phyloP scores from a whole-genome alignment of 441 rosid species.

The Erodium texanum region DNA sequence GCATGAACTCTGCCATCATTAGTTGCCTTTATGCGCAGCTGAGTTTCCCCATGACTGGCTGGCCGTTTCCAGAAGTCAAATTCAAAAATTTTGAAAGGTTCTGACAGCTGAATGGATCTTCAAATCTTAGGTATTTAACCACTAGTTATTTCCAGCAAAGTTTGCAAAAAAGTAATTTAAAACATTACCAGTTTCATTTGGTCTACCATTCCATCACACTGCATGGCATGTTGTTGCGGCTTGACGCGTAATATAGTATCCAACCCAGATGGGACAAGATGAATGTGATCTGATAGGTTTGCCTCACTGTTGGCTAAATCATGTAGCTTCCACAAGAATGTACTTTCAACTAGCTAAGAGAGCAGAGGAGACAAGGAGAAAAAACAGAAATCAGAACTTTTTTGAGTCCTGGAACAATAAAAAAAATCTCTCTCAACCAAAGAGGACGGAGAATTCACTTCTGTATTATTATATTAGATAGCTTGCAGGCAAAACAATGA shows the following conservation, averaged over 20 bases:
- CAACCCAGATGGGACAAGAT: constrained; percentile 55
- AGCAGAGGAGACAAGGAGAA: constrained; percentile 15
- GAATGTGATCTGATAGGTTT: constrained; percentile 42
- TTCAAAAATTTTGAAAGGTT: constrained; percentile 82
- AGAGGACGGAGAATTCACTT: neutral
- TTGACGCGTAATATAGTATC: constrained; percentile 43
- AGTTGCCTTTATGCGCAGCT: constrained; percentile 47
- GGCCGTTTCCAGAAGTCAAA: constrained; percentile 95
- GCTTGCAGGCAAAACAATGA: neutral
- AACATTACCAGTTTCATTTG: constrained; percentile 67
- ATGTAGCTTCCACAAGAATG: constrained; percentile 59
- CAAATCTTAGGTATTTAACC: constrained; percentile 33
- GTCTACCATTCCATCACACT: constrained; percentile 58
- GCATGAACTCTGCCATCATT: constrained; percentile 67
- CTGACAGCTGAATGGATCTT: constrained; percentile 71
- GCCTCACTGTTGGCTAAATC: constrained; percentile 52
- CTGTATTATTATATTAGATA: neutral
- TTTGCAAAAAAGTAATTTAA: constrained; percentile 14
- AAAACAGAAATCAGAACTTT: constrained; percentile 10
- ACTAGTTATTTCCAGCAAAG: constrained; percentile 16
- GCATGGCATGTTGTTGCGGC: constrained; percentile 67
- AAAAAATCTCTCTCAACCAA: constrained; percentile 12
- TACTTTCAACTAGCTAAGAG: constrained; percentile 69
- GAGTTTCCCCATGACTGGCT: constrained; percentile 51
- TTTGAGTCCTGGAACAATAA: constrained; percentile 12